A percentile compares a stretch with the other conserved stretches of the same genome.
Conservation (phyloP, 2,329 filamentous ascomycete species). For the Teratosphaeria pseudoeucalypti region DNA sequence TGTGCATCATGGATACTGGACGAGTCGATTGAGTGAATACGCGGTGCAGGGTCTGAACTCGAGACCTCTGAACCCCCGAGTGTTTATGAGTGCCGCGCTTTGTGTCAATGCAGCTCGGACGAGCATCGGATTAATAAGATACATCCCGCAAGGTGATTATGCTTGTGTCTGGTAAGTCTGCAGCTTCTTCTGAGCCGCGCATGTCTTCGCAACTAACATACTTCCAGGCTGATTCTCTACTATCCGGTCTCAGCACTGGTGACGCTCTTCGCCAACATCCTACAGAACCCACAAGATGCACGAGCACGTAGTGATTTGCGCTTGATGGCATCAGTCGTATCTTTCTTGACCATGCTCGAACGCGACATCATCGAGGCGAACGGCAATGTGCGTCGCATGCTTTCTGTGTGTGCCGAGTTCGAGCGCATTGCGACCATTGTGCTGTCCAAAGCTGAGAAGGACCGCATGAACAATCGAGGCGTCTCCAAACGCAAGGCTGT, state of each 20-base stretch:
- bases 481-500: slow-evolving; percentile 62
- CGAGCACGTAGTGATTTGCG: slow-evolving; percentile 80
- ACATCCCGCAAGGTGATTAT: slow-evolving; percentile 90
- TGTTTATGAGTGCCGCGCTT: slow-evolving; percentile 86
- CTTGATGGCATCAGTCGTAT: slow-evolving; percentile 86
- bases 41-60: slow-evolving; percentile 91
- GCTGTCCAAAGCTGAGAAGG: slow-evolving; percentile 82
- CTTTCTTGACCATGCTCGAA: slow-evolving; percentile 80
- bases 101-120: slow-evolving; percentile 88
- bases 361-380: slow-evolving; percentile 53
- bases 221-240: slow-evolving; percentile 70
- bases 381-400: slow-evolving; percentile 85
- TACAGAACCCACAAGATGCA: slow-evolving; percentile 88
- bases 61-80: slow-evolving; percentile 77
- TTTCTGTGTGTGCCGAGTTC: slow-evolving; percentile 90
- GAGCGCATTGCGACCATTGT: slow-evolving; percentile 86
- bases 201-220: background rate
- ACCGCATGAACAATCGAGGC: slow-evolving; percentile 53
- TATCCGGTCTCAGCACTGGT: slow-evolving; percentile 93
- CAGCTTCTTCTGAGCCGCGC: background rate
- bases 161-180: slow-evolving; percentile 77
- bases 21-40: slow-evolving; percentile 84
- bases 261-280: slow-evolving; percentile 88
- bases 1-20: slow-evolving; percentile 97
- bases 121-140: slow-evolving; percentile 88